Evolutionary conservation across 139 green algal genomes (phyloP), one percentile per base, ranked within the genome.

Genomic region (Coelastrella sp.): DNA sequence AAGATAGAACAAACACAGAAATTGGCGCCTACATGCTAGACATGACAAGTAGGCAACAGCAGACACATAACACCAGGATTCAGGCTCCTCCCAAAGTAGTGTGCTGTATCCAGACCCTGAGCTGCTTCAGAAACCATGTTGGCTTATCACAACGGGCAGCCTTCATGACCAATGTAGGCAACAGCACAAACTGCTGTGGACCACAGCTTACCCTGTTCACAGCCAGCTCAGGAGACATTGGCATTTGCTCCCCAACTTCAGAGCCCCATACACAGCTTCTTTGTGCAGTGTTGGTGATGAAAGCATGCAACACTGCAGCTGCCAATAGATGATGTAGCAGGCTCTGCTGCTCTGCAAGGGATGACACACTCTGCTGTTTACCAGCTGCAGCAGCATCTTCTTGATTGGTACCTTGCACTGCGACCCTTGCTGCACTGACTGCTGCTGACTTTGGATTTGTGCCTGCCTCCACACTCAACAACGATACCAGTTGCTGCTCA

Each of bases 71-170:
- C n/a, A n/a, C n/a, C n/a, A n/a, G n/a, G n/a, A n/a, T n/a, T n/a
- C n/a, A n/a, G n/a, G n/a, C n/a, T n/a, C n/a, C n/a, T n/a, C 79
- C 79, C 17, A 85, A 30, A 11, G 79, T 85, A 11, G 79, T 50
- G 3, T 27, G 51, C 45, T 85, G 79, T 67, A 85, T 53, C 79
- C 79, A 85, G 19, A 37, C 17, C 17, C 79, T 41, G 40, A 85
- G 63, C 79, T 76, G 79, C 62, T 32, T 71, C 41, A 85, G 45
- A 62, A 85, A 30, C 62, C 79, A 76, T 34, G 43, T 13, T 8
- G 79, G 62, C 15, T 8, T 27, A 30, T 76, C 79, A 34, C 5
- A 48, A 7, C 79, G 25, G 11, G 41, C 79, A 30, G 38, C 63
- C 43, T 76, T 85, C 79, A 85, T 85, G 15, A 85, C 2, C 17